These are phyloP conservation scores for Cordyceps javanica DNA, from an alignment of 2,329 filamentous ascomycete genomes.

Conservation along the genomic window DNA sequence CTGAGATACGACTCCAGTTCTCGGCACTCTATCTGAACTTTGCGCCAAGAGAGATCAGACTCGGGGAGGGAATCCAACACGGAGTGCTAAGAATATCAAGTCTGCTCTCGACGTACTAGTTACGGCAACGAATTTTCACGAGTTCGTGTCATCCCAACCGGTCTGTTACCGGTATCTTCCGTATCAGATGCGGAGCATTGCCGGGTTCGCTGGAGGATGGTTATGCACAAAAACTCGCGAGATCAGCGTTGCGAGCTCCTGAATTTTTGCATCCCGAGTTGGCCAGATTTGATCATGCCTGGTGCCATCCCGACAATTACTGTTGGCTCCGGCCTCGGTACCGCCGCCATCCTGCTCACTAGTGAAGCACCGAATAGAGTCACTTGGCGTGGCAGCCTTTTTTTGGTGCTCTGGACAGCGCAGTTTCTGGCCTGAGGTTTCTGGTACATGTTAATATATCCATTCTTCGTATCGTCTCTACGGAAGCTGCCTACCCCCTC, in stretches of 20 bases:
- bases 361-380: neutral
- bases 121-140: too few species aligned
- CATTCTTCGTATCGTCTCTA: neutral
- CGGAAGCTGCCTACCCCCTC: neutral
- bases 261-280: too few species aligned
- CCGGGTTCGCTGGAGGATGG: too few species aligned
- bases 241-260: too few species aligned
- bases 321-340: neutral
- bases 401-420: neutral
- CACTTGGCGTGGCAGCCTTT: neutral
- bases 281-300: neutral
- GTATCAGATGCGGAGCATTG: too few species aligned
- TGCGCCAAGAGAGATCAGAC: neutral
- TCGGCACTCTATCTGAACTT: too few species aligned
- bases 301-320: neutral
- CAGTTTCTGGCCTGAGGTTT: neutral
- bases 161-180: too few species aligned
- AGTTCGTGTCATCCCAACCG: too few species aligned
- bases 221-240: too few species aligned
- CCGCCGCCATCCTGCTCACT: neutral
- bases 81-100: neutral
- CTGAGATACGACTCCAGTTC: too few species aligned
- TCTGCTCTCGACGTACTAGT: neutral
- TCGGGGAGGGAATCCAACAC: neutral
- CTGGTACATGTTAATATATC: conserved; percentile 4